Evolutionary conservation across 1,139 yeast species (phyloP).

Genomic region (Scheffersomyces parashehatae): DNA sequence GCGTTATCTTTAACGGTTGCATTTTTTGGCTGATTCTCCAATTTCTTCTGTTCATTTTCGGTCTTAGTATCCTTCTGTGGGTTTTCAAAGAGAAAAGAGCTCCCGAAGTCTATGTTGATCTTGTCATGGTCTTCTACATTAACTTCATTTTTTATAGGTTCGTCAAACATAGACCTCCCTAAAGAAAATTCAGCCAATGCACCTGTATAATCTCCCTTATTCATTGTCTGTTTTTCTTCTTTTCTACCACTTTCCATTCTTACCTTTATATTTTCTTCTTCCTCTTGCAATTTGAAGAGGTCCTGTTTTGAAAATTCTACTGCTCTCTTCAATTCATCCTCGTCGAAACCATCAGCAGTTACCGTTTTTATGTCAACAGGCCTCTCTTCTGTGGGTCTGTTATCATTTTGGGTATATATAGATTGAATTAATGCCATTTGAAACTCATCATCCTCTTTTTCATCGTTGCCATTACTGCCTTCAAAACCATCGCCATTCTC

Average conservation of each 20-base stretch:
- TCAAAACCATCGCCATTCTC: slow-evolving; percentile 18
- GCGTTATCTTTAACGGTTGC: slow-evolving; percentile 6
- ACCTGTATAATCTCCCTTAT: not conserved
- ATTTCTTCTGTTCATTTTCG: slow-evolving; percentile 1
- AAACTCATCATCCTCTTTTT: slow-evolving; percentile 26
- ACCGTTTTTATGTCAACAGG: not conserved
- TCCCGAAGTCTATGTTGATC: slow-evolving; percentile 3
- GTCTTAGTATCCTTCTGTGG: slow-evolving; percentile 5
- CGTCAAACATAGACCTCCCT: slow-evolving; percentile 8
- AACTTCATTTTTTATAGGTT: not conserved
- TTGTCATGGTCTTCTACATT: not conserved
- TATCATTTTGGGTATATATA: slow-evolving; percentile 32
- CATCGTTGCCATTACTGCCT: not conserved
- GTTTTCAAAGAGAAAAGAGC: slow-evolving; percentile 3
- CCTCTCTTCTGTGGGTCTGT: not conserved
- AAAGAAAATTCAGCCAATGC: slow-evolving; percentile 1
- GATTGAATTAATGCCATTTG: slow-evolving; percentile 39
- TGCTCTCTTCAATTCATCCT: slow-evolving; percentile 45
- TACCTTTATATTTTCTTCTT: slow-evolving; percentile 15
- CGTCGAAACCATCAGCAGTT: slow-evolving; percentile 18
- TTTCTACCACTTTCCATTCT: slow-evolving; percentile 1
- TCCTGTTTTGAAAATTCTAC: slow-evolving; percentile 48
- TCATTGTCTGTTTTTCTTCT: not conserved
- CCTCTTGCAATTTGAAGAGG: slow-evolving; percentile 17
- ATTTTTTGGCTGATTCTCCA: not conserved